phyloP scores from a whole-genome alignment of 495 filamentous ascomycete species.

The Apodospora peruviana region DNA sequence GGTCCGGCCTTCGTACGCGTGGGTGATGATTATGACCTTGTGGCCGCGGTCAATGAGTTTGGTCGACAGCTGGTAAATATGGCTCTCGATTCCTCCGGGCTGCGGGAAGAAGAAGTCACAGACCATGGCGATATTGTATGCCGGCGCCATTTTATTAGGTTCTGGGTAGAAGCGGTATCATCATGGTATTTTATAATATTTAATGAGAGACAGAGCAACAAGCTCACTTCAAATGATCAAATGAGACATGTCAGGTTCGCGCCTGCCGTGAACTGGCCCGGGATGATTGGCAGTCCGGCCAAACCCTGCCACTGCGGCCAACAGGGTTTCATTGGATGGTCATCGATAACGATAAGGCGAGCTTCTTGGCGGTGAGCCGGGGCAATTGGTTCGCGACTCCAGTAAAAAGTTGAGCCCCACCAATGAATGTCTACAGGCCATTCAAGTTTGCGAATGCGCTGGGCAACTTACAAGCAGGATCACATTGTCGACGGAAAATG shows the following conservation, averaged over 20 bases:
- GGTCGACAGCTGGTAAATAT: constrained; percentile 94
- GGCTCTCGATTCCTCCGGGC: constrained; percentile 91
- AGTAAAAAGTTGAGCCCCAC: constrained; percentile 14
- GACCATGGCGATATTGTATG: constrained; percentile 76
- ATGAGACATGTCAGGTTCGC: too few species aligned
- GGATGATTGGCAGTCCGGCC: too few species aligned
- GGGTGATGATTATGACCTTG: constrained; percentile 96
- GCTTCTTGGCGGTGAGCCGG: constrained; percentile 12
- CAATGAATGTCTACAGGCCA: neutral
- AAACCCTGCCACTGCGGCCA: too few species aligned
- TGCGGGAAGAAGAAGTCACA: constrained; percentile 99
- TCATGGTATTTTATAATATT: too few species aligned
- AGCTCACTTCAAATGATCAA: too few species aligned
- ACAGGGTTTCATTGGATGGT: too few species aligned
- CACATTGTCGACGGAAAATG: constrained; percentile 15
- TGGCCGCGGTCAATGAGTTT: constrained; percentile 96
- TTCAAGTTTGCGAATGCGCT: neutral
- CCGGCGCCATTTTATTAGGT: constrained; percentile 50
- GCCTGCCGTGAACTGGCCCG: too few species aligned
- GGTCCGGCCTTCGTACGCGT: constrained; percentile 86
- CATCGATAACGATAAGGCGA: constrained; percentile 23
- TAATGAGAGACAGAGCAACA: too few species aligned
- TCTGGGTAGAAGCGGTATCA: too few species aligned
- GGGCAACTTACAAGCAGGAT: neutral
- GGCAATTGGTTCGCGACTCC: constrained; percentile 10